Base-by-base conservation (phyloP, 495 filamentous ascomycete species). In the Xylaria longipes region DNA sequence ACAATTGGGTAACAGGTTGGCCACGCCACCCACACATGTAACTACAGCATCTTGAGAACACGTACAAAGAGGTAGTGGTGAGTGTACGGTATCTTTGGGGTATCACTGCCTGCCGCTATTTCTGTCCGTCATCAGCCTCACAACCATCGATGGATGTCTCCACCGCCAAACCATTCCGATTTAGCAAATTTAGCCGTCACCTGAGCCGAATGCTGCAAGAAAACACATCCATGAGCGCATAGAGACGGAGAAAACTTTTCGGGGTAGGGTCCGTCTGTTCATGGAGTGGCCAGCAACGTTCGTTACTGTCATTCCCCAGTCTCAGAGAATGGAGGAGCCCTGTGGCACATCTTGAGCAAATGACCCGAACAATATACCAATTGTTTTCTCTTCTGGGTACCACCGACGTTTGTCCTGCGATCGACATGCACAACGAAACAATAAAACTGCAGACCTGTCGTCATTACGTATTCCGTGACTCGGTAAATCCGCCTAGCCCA, bases 51-150 rank as follows among this genome's bases (percentile, higher is more conserved):
- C 15, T 60, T 14, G 31, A 20, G 56, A 9, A 58, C 56, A 17
- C 12, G 20, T 58, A 54, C n/a, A n/a, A n/a, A 3, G n/a, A 54
- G 22, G 48, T 27, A 12, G 48, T 52, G 48, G 29, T 54, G 9
- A 3, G 54, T n/a, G 29, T 58, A 35, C 31, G 37, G 57, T 37
- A 14, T 56, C 25, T 39, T 11, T 39, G 20, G 54, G 15, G 29
- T 14, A 33, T 37, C 33, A 7, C 31, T 20, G 27, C 33, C 37
- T 57, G 45, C 33, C 57, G 12, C 46, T 68, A 39, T 27, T 69
- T 12, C 52, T 69, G 56, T 69, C 66, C 66, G 54, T 61, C 66
- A 69, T 69, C 66, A 69, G 66, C 66, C 66, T 69, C 66, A 60
- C 52, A 52, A 67, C n/a, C 65, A 56, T 5, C 41, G 14, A 45